phyloP scores from a whole-genome alignment of 2,329 filamentous ascomycete genomes.

The Scedosporium aurantiacum region DNA sequence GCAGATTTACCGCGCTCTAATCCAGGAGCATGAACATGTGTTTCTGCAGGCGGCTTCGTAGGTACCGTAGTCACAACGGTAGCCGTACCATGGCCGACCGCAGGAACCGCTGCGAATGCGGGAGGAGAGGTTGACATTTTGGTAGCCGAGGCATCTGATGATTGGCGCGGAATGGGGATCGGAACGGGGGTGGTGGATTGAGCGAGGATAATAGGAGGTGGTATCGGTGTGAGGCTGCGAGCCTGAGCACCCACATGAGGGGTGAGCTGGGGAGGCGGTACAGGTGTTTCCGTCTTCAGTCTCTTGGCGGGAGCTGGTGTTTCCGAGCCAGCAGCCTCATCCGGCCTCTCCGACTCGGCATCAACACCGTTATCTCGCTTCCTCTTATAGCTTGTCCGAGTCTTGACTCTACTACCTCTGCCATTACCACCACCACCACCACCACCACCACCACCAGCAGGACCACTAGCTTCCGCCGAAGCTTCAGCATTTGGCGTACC shows the following conservation, averaged over 20 bases:
- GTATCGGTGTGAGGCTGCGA: slow-evolving; percentile 18
- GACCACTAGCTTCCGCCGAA: background rate
- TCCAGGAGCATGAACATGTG: slow-evolving; percentile 24
- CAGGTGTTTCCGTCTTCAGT: slow-evolving; percentile 46
- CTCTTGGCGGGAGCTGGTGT: slow-evolving; percentile 26
- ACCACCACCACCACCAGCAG: background rate
- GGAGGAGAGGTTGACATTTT: slow-evolving; percentile 1
- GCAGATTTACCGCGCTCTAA: slow-evolving; percentile 10
- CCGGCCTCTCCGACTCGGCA: background rate
- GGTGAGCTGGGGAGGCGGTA: slow-evolving; percentile 32
- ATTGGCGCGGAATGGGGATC: slow-evolving; percentile 11
- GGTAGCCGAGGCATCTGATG: slow-evolving; percentile 4
- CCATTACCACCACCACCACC: background rate
- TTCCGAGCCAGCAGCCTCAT: background rate
- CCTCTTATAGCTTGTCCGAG: slow-evolving; percentile 27
- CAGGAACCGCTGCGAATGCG: slow-evolving; percentile 1
- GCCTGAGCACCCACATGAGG: slow-evolving; percentile 6
- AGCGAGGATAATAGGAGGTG: slow-evolving; percentile 14
- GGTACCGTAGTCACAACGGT: slow-evolving; percentile 26
- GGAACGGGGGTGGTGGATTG: slow-evolving; percentile 24
- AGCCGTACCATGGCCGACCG: slow-evolving; percentile 5
- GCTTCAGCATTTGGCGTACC: background rate
- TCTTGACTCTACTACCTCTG: background rate
- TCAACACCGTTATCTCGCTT: slow-evolving; percentile 22
- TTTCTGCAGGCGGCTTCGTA: slow-evolving; percentile 27